Base-by-base conservation (phyloP, 169 alveolate species). In the Plasmodium chabaudi region DNA sequence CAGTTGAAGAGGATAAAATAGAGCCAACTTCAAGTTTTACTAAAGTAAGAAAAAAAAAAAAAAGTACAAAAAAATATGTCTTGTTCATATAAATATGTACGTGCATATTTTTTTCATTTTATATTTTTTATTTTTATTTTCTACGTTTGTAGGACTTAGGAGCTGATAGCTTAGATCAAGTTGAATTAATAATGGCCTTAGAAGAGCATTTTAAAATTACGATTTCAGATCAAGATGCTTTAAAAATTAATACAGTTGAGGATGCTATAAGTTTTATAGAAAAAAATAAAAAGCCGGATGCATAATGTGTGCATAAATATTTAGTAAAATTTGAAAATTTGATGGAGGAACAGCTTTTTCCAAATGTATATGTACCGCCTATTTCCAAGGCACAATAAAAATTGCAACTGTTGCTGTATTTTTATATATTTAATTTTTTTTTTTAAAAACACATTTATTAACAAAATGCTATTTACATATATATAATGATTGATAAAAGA, bases 131-230 rank as follows among this genome's bases (percentile, higher is more conserved):
- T 17, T 0, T 10, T 13, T 57, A 13, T 15, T 7, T 55, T 15
- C 73, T 61, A 15, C 60, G 5, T 39, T 42, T 60, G 63, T 75
- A 95, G 97, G 97, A 95, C 69, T 87, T 95, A 25, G 96, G 96
- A 25, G 97, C 97, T 7, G 97, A 95, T 86, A 93, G 93, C 69
- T 87, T 95, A 68, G 97, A 95, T 90, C 69, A 87, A 34, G 95
- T 95, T 5, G 97, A 95, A 87, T 44, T 95, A 68, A 92, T 95
- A 60, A 95, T 95, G 87, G 95, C 96, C 19, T 67, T 95, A 1
- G 97, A 95, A 70, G 97, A 95, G 79, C 93, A 94, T 53, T 95
- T 95, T 42, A 95, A 82, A 42, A 61, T 95, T 51, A 92, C 88
- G 9, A 95, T 95, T 44, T 95, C 96, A 34, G 97, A 95, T 51